Conservation (phyloP, 768 basidiomycete species). For the Suillus placidus region DNA sequence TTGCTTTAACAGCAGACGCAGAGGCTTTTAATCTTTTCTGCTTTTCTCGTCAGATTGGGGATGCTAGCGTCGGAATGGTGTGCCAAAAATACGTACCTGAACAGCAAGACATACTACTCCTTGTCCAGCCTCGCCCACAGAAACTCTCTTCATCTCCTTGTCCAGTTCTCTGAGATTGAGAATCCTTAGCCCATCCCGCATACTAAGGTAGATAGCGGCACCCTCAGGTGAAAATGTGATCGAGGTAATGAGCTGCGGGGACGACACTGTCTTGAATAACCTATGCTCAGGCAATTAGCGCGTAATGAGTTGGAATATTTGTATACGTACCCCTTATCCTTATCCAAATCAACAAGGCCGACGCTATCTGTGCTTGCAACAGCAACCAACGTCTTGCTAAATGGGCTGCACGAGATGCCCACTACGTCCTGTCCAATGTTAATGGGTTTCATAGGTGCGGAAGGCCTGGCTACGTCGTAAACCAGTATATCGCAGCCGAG, state of each 20-base stretch:
- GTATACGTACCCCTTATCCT: slow-evolving; percentile 63
- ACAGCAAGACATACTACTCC: slow-evolving; percentile 57
- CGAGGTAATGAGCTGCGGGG: slow-evolving; percentile 59
- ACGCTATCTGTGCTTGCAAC: slow-evolving; percentile 56
- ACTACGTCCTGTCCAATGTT: slow-evolving; percentile 48
- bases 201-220: slow-evolving; percentile 65
- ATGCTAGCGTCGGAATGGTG: no score
- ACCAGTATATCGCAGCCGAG: slow-evolving; percentile 54
- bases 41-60: neutral
- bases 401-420: slow-evolving; percentile 66
- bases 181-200: slow-evolving; percentile 62
- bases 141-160: slow-evolving; percentile 58
- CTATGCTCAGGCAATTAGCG: slow-evolving; percentile 36
- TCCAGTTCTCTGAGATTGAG: slow-evolving; percentile 68
- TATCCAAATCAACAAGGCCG: slow-evolving; percentile 69
- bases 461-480: slow-evolving; percentile 64
- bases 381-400: slow-evolving; percentile 73
- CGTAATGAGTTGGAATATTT: neutral
- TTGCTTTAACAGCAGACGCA: neutral
- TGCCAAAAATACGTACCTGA: slow-evolving; percentile 46
- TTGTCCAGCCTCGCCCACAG: slow-evolving; percentile 49
- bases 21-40: slow-evolving; percentile 22
- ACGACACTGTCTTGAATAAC: slow-evolving; percentile 57
- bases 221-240: slow-evolving; percentile 72
- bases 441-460: slow-evolving; percentile 55